Evolutionary conservation across 179 eudicot genomes (phyloP), one percentile per base, ranked within the genome.

Genomic region (Beta lomatogona): DNA sequence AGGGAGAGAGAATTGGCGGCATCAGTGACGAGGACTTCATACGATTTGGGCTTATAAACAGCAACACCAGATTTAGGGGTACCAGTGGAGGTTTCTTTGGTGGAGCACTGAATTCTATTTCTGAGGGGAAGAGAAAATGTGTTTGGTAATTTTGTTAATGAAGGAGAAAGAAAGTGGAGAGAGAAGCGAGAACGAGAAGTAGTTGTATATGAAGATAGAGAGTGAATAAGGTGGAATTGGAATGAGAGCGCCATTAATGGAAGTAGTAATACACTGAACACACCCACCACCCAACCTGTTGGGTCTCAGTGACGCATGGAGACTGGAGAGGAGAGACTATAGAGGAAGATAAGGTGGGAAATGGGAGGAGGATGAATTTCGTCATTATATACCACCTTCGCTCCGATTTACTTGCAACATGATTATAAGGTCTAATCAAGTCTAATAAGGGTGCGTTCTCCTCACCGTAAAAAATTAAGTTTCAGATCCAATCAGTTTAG

Each of bases 11-110:
- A 86, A 85, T 86, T 91, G 22, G 98, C 90, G 2, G 99, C 99
- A 79, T 95, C 99, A 9, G 95, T 75, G 25, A 90, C 91, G 8
- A 95, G 97, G 66, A 91, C 96, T 68, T 94, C 92, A 71, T 90
- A 95, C 0, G 98, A 95, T 78, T 88, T 95, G 54, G 99, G 99
- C 84, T 94, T 95, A 87, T 94, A 95, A 71, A 95, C 91, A 6
- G 97, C 58, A 44, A 95, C 94, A 21, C 99, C 97, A 52, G 85
- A 67, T 81, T 87, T 92, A 13, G 91, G 89, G 55, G 86, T 90
- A 31, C 6, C 12, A 50, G 71, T 64, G 57, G 84, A 45, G 77
- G 84, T 57, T 28, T 90, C 88, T 77, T 86, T 90, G 69, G 81
- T 86, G 73, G 80, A 66, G 81, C 90, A 90, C 11, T 85, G 84